Conservation (phyloP, 345 rosid genomes). For the Mallotus nudiflorus region DNA sequence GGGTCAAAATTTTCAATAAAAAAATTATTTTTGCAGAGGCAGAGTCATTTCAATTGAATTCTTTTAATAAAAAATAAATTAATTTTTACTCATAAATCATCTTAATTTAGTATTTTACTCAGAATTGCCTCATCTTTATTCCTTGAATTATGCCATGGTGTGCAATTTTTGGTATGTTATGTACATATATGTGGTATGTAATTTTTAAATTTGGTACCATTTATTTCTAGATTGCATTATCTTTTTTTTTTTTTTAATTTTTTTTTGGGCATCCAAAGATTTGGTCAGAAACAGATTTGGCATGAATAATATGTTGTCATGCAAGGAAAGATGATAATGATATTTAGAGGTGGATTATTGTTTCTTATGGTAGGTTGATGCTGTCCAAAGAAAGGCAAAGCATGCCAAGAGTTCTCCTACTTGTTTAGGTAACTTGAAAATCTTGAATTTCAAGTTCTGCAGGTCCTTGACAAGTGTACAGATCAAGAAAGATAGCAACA, state of each 20-base stretch:
- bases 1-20: no score
- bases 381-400: constrained; percentile 22
- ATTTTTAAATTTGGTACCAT: neutral
- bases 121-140: no score
- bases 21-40: no score
- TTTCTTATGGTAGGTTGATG: constrained; percentile 26
- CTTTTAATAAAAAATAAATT: no score
- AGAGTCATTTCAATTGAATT: no score
- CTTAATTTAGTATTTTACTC: no score
- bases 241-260: neutral
- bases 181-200: no score
- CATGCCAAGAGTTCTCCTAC: constrained; percentile 16
- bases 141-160: no score
- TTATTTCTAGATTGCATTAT: neutral
- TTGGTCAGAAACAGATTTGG: neutral
- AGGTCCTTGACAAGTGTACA: constrained; percentile 24
- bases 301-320: neutral
- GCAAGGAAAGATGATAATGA: neutral
- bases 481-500: constrained; percentile 31
- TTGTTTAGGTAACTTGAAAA: constrained; percentile 39
- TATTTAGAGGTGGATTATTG: neutral
- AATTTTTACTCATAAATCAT: no score
- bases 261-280: no score
- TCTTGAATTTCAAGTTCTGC: constrained; percentile 30
- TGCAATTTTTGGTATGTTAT: no score